Evolutionary conservation across 208 protist species (phyloP), one percentile per base, ranked within the genome.

Genomic region (Leptomonas seymouri): DNA sequence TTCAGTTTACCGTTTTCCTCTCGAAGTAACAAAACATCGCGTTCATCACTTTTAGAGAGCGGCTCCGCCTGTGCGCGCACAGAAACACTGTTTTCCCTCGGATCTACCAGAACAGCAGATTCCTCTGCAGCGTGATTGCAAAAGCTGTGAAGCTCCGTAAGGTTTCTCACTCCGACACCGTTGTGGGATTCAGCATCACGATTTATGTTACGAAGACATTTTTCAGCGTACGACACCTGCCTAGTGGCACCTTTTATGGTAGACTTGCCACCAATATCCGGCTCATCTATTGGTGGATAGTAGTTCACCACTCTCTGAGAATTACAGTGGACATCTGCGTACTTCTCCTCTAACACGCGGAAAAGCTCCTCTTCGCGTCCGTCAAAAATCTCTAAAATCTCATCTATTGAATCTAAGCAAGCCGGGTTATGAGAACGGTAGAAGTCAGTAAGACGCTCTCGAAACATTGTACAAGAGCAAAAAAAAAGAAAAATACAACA

Each of bases 371-470:
- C 56, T 51, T 76, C 71, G 1, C 71, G 41, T 11, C 62, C 71
- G 23, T 28, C 2, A 36, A 76, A 76, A 3, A 76, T 76, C 5
- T 76, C 62, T 58, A 76, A 45, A 44, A 76, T 76, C n/a, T 76
- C 71, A 16, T 76, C 71, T 44, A 76, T 42, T 5, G 71, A 76
- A 25, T 59, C 71, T 57, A 76, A 34, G 34, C 71, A 76, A 25
- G 71, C 61, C 1, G 71, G 71, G 27, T 76, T 76, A 49, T 69
- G 25, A 0, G 14, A 16, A 3, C 42, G 6, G 27, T 76, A 76
- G 31, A 76, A 76, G 0, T 54, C 39, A 16, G 27, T 39, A 5
- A 76, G 56, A 2, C 48, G 42, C 18, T 70, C 21, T 66, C 55
- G 27, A 25, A 61, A 70, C 58, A 63, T 63, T 4, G 34, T 9